phyloP scores from a whole-genome alignment of 129 eudicot genomes.

The Flaveria ramosissima region DNA sequence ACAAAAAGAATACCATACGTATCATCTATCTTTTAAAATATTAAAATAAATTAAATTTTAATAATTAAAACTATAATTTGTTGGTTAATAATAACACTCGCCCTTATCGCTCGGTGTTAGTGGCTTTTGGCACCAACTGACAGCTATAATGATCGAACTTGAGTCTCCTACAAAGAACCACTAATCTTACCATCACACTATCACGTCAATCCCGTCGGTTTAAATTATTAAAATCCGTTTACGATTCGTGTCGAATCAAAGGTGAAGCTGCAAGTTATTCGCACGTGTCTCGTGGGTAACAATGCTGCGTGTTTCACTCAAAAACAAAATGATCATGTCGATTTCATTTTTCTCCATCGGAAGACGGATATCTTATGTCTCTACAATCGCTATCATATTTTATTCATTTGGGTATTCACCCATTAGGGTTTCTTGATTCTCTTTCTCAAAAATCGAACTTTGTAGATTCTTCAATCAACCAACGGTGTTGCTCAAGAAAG shows the following conservation, averaged over 20 bases:
- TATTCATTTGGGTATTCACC: neutral
- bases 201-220: too few species aligned
- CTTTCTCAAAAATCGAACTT: neutral
- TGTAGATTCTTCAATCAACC: conserved; percentile 15
- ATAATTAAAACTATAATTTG: too few species aligned
- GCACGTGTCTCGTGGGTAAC: conserved; percentile 37
- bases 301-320: conserved; percentile 33
- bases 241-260: neutral
- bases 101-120: too few species aligned
- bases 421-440: conserved; percentile 22
- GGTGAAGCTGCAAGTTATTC: neutral
- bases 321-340: conserved; percentile 26
- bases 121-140: too few species aligned
- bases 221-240: too few species aligned
- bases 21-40: too few species aligned
- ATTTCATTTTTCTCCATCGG: neutral
- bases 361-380: neutral
- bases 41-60: too few species aligned
- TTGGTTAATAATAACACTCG: too few species aligned
- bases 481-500: conserved; percentile 9
- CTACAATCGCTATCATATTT: conserved; percentile 16
- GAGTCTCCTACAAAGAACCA: too few species aligned
- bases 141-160: too few species aligned
- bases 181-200: too few species aligned
- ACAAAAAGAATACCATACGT: too few species aligned